These are phyloP conservation scores for Alternaria alternata DNA, from an alignment of 2,329 filamentous ascomycete species.

Conservation along the genomic window DNA sequence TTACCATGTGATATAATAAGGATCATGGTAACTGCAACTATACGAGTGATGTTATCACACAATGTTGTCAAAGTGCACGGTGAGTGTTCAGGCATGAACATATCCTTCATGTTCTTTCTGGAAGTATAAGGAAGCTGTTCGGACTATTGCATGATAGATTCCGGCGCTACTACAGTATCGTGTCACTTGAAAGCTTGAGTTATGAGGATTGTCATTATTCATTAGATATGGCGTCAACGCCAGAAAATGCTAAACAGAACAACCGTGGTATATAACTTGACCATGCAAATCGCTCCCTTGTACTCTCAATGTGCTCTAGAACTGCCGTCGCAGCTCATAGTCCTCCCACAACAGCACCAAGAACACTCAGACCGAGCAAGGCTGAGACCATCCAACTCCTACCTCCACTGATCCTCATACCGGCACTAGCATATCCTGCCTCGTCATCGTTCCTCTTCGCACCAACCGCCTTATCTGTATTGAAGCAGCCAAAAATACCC, in stretches of 20 bases:
- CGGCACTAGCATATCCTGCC: conserved; percentile 17
- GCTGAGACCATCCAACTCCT: conserved; percentile 12
- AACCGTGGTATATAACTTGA: not conserved
- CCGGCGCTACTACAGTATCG: not conserved
- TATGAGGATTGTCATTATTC: not conserved
- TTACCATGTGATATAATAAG: not conserved
- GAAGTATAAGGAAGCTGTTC: not conserved
- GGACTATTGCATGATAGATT: not conserved
- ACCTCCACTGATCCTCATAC: conserved; percentile 5
- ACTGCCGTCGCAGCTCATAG: not conserved
- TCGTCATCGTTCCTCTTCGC: conserved; percentile 13
- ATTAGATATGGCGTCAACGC: conserved; percentile 1
- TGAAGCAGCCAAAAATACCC: conserved; percentile 24
- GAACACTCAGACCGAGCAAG: conserved; percentile 19
- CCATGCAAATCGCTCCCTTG: conserved; percentile 9
- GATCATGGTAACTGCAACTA: not conserved
- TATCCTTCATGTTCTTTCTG: not conserved
- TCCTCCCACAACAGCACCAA: conserved; percentile 12
- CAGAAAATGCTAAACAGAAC: not conserved
- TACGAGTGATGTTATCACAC: not conserved
- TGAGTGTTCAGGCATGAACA: not conserved
- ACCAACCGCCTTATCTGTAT: conserved; percentile 11
- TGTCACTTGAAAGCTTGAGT: not conserved
- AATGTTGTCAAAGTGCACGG: not conserved
- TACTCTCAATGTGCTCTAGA: rapidly evolving